phyloP scores from a whole-genome alignment of 148 eudicot genomes.

The Dysphania ambrosioides region DNA sequence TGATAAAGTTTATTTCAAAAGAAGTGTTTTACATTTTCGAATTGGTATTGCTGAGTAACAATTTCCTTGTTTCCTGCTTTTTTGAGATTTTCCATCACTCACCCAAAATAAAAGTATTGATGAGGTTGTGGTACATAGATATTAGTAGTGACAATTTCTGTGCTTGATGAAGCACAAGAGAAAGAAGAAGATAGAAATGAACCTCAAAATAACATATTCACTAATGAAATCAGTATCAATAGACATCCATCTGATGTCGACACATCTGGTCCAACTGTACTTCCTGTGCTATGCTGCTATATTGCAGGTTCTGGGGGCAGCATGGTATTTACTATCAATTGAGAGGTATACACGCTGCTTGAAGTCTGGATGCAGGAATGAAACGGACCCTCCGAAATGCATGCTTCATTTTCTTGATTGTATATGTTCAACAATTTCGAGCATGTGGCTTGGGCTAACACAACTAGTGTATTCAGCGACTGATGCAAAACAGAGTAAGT shows the following conservation, averaged over 20 bases:
- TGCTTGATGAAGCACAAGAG: neutral
- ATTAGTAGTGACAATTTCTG: no score
- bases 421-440: conserved; percentile 19
- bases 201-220: neutral
- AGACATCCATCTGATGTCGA: neutral
- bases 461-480: conserved; percentile 48
- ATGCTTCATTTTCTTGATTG: conserved; percentile 58
- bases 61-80: no score
- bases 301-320: conserved; percentile 81
- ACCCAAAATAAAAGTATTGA: no score
- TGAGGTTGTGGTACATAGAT: no score
- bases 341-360: conserved; percentile 85
- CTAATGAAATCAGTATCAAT: neutral
- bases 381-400: conserved; percentile 42
- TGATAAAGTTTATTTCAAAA: no score
- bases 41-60: no score
- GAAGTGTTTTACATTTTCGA: no score
- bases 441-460: conserved; percentile 60
- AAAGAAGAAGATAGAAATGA: neutral
- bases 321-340: conserved; percentile 89
- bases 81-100: no score
- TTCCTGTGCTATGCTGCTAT: conserved; percentile 6
- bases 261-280: conserved; percentile 1
- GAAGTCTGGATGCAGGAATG: conserved; percentile 69
- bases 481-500: conserved; percentile 51